These are phyloP conservation scores for Exophiala spinifera DNA, from an alignment of 2,329 filamentous ascomycete genomes.

Conservation along the genomic window DNA sequence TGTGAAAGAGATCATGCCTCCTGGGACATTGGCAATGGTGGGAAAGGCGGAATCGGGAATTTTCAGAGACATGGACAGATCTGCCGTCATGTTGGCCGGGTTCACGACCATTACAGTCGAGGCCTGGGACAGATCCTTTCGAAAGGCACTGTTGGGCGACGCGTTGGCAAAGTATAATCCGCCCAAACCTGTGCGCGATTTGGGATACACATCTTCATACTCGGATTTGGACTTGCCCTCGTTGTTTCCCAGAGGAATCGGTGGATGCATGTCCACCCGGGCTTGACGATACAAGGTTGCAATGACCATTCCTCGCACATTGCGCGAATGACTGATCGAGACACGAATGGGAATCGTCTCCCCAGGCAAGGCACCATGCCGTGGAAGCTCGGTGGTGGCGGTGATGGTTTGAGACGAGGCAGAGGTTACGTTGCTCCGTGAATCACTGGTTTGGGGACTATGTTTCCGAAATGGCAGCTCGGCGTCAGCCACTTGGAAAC, in stretches of 20 bases:
- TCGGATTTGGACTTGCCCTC: slow-evolving; percentile 63
- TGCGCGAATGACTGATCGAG: slow-evolving; percentile 74
- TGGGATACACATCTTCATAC: slow-evolving; percentile 81
- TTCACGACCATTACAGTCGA: slow-evolving; percentile 87
- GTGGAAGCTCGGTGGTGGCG: slow-evolving; percentile 76
- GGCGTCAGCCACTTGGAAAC: slow-evolving; percentile 52
- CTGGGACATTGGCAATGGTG: slow-evolving; percentile 83
- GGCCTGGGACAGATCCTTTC: slow-evolving; percentile 88
- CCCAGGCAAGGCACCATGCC: slow-evolving; percentile 79
- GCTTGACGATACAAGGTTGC: slow-evolving; percentile 89
- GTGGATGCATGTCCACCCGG: slow-evolving; percentile 76
- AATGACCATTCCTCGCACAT: slow-evolving; percentile 85
- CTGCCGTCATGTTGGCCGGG: slow-evolving; percentile 71
- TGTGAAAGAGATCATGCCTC: slow-evolving; percentile 90
- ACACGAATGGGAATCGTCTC: slow-evolving; percentile 79
- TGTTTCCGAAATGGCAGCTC: slow-evolving; percentile 36
- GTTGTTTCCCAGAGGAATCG: slow-evolving; percentile 57
- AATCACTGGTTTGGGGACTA: slow-evolving; percentile 44
- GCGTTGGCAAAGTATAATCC: slow-evolving; percentile 83
- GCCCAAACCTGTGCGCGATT: slow-evolving; percentile 79
- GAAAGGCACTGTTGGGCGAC: slow-evolving; percentile 85
- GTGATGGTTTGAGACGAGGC: slow-evolving; percentile 76
- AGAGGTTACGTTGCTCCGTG: slow-evolving; percentile 50
- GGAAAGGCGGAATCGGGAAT: slow-evolving; percentile 90
- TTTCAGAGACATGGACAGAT: slow-evolving; percentile 77